Conservation (phyloP, 1,284 basidiomycete genomes). For the Lentinula novae-zelandiae region DNA sequence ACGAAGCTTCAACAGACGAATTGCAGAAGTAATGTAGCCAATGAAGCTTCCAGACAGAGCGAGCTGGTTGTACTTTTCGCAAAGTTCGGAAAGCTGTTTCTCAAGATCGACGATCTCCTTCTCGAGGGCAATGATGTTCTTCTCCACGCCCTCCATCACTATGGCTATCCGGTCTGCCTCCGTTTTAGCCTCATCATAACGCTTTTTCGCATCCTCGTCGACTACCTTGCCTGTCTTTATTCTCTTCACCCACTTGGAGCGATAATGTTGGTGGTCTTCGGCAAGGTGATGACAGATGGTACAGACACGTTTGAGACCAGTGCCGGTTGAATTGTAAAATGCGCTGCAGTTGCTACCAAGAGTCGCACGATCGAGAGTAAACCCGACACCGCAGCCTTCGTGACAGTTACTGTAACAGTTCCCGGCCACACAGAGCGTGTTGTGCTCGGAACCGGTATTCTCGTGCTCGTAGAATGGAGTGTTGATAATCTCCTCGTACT, state of each 20-base stretch:
- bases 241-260: neutral
- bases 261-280: neutral
- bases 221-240: neutral
- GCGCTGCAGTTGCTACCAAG: neutral
- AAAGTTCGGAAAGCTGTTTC: neutral
- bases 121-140: neutral
- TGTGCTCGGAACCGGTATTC: neutral
- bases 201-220: neutral
- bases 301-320: neutral
- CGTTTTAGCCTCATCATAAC: neutral
- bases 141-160: neutral
- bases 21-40: neutral
- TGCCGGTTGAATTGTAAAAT: neutral
- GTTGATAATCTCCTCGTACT: slow-evolving; percentile 5
- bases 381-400: neutral
- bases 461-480: neutral
- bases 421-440: slow-evolving; percentile 1
- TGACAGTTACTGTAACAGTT: slow-evolving; percentile 7
- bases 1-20: neutral
- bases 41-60: slow-evolving; percentile 7
- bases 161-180: neutral
- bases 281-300: neutral
- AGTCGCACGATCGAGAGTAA: neutral
- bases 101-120: neutral
- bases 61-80: neutral